Evolutionary conservation across 2,329 filamentous ascomycete species (phyloP).

Genomic region (Corniculantispora saksenae): DNA sequence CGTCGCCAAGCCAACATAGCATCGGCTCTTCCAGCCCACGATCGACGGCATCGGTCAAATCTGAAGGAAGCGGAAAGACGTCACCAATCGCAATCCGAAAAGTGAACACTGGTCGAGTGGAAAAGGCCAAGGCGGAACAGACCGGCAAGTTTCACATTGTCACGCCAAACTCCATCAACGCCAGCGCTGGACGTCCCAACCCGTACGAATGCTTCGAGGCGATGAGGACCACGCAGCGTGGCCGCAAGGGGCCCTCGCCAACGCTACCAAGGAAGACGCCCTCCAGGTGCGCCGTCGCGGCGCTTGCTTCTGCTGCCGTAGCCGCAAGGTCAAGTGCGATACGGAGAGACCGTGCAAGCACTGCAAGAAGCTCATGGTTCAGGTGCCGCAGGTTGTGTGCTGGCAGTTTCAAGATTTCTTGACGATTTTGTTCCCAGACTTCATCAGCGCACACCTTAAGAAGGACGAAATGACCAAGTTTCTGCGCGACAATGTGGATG

Average conservation of each 20-base stretch:
- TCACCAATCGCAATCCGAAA: constrained; percentile 40
- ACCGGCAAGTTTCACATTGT: constrained; percentile 56
- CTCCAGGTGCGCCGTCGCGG: constrained; percentile 55
- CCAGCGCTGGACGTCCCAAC: constrained; percentile 51
- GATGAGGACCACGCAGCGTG: constrained; percentile 53
- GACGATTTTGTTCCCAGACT: constrained; percentile 51
- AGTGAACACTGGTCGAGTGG: constrained; percentile 45
- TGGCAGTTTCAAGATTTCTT: constrained; percentile 61
- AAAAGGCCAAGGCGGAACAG: constrained; percentile 44
- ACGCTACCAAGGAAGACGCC: constrained; percentile 56
- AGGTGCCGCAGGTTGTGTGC: constrained; percentile 56
- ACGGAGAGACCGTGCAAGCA: constrained; percentile 57
- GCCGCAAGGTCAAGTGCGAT: constrained; percentile 60
- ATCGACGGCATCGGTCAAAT: constrained; percentile 30
- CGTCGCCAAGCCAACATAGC: constrained; percentile 32
- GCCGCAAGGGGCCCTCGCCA: constrained; percentile 56
- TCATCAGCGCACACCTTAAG: constrained; percentile 52
- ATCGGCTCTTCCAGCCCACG: constrained; percentile 33
- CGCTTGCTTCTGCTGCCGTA: constrained; percentile 61
- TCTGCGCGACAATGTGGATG: constrained; percentile 49
- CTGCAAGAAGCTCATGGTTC: constrained; percentile 53
- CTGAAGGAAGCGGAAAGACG: constrained; percentile 28
- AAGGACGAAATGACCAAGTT: constrained; percentile 53
- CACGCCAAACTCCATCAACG: constrained; percentile 54
- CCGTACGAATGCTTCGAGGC: constrained; percentile 58